A percentile compares a stretch with the other conserved stretches of the same genome.
Evolutionary conservation across 306 rosid genomes (phyloP).

Genomic region (Chamaecrista fasciculata): DNA sequence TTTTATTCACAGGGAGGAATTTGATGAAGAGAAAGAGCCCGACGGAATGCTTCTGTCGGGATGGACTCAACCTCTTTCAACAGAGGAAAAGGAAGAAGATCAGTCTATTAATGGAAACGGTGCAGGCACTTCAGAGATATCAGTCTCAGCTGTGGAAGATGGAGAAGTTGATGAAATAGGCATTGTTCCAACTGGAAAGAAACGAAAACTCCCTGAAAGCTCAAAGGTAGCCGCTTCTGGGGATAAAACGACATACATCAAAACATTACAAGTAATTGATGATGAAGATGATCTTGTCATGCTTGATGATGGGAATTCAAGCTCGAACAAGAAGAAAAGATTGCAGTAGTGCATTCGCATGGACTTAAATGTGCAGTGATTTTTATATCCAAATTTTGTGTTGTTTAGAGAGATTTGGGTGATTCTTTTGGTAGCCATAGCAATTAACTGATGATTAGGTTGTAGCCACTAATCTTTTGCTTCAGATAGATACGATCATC

Average conservation of each 20-base stretch:
- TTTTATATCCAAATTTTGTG: slow-evolving; percentile 61
- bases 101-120: slow-evolving; percentile 48
- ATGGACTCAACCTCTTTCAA: slow-evolving; percentile 61
- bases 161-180: slow-evolving; percentile 43
- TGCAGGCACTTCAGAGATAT: slow-evolving; percentile 50
- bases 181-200: slow-evolving; percentile 40
- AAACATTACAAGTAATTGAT: slow-evolving; percentile 56
- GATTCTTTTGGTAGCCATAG: slow-evolving; percentile 59
- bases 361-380: slow-evolving; percentile 29
- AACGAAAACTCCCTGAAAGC: slow-evolving; percentile 55
- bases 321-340: slow-evolving; percentile 66
- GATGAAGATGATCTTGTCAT: slow-evolving; percentile 67
- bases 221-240: slow-evolving; percentile 20
- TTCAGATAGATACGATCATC: slow-evolving; percentile 42
- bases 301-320: slow-evolving; percentile 47
- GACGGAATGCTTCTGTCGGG: slow-evolving; percentile 90
- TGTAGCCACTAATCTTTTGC: slow-evolving; percentile 36
- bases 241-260: slow-evolving; percentile 32
- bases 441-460: slow-evolving; percentile 36
- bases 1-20: slow-evolving; percentile 66
- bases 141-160: slow-evolving; percentile 21
- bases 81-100: slow-evolving; percentile 46
- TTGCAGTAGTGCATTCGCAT: slow-evolving; percentile 40
- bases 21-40: slow-evolving; percentile 96
- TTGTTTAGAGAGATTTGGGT: slow-evolving; percentile 50